These are phyloP conservation scores for Seiridium cupressi DNA, from an alignment of 2,329 filamentous ascomycete species.

Conservation along the genomic window DNA sequence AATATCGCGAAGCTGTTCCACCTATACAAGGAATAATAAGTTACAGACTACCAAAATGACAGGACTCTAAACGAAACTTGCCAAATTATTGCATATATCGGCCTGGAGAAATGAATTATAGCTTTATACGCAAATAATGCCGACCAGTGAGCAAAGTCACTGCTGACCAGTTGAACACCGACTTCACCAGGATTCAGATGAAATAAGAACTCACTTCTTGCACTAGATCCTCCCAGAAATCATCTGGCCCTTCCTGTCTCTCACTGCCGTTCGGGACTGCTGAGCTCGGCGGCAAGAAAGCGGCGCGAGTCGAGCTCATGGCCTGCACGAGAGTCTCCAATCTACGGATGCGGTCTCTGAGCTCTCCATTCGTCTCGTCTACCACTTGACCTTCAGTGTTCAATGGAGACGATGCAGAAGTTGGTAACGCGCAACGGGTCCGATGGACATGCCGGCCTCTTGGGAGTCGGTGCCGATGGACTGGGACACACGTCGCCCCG, in stretches of 20 bases:
- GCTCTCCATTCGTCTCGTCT: neutral
- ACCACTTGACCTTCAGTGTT: too few species aligned
- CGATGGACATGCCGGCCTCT: neutral
- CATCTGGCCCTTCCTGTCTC: neutral
- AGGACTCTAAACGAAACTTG: too few species aligned
- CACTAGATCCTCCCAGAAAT: slow-evolving; percentile 1
- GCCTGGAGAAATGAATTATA: neutral
- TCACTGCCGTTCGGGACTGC: neutral
- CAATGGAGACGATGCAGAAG: neutral
- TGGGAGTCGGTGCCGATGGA: neutral
- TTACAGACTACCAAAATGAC: too few species aligned
- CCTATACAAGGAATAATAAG: neutral
- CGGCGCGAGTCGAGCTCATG: neutral
- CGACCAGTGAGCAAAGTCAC: too few species aligned
- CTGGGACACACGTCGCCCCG: neutral
- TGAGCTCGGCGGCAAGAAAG: neutral
- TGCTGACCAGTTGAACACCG: too few species aligned
- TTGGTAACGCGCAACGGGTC: neutral
- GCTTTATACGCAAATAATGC: neutral
- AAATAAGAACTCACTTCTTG: neutral
- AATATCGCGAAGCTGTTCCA: slow-evolving; percentile 1
- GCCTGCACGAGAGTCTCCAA: neutral
- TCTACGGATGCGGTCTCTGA: neutral
- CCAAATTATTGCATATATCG: too few species aligned
- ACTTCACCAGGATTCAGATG: too few species aligned